phyloP scores from a whole-genome alignment of 805 yeast species.

The Ogataea salicorniae region DNA sequence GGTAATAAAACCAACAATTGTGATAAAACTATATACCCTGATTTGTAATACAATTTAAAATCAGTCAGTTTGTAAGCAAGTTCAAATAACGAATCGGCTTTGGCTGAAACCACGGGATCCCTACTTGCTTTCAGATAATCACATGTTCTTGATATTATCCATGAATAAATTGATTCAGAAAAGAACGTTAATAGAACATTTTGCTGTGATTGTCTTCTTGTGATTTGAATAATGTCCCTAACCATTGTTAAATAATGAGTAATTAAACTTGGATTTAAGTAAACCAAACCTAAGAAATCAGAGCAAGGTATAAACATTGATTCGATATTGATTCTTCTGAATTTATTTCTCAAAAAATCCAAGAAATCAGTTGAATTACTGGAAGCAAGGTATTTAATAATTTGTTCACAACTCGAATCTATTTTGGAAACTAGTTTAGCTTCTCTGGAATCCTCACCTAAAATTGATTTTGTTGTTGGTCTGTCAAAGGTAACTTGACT shows the following conservation, averaged over 20 bases:
- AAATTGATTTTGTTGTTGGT: conserved; percentile 6
- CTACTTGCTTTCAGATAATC: conserved; percentile 34
- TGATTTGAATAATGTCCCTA: conserved; percentile 30
- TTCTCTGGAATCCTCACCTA: conserved; percentile 6
- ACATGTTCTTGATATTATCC: conserved; percentile 46
- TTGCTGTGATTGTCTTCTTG: conserved; percentile 42
- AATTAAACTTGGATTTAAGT: conserved; percentile 35
- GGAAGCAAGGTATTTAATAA: conserved; percentile 44
- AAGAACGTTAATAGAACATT: conserved; percentile 41
- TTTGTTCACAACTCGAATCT: conserved; percentile 35
- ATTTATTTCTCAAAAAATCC: conserved; percentile 28
- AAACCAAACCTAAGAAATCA: conserved; percentile 42
- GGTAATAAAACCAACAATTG: conserved; percentile 32
- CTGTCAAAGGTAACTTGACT: conserved; percentile 4
- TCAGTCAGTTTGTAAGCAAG: conserved; percentile 28
- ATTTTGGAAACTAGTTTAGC: conserved; percentile 27
- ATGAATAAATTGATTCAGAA: conserved; percentile 40
- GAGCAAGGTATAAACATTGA: conserved; percentile 36
- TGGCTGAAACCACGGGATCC: conserved; percentile 10
- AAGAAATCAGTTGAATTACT: conserved; percentile 43
- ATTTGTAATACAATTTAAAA: conserved; percentile 22
- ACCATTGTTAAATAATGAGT: conserved; percentile 36
- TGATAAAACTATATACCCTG: conserved; percentile 31
- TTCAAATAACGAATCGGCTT: conserved; percentile 35
- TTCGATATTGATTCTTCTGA: conserved; percentile 29